Conservation (phyloP, 163 green algal genomes). For the Scenedesmus sp. region DNA sequence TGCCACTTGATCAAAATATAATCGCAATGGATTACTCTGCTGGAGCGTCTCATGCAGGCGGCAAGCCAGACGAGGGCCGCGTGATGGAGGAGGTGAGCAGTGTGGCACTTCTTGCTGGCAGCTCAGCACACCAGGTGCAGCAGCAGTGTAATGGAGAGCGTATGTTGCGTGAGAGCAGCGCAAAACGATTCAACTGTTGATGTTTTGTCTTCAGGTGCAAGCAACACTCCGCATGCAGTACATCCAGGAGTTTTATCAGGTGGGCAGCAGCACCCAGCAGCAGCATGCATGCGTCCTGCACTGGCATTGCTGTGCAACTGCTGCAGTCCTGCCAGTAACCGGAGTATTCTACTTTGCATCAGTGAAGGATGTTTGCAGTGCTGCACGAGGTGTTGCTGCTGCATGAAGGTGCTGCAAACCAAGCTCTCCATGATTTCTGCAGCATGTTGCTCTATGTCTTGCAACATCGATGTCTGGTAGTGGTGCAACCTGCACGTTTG, state of each 20-base stretch:
- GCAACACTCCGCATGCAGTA: constrained; percentile 65
- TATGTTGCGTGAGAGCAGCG: neutral
- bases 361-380: neutral
- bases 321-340: neutral
- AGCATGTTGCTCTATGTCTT: too few species aligned
- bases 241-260: constrained; percentile 77
- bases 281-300: neutral
- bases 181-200: neutral
- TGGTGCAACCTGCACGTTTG: neutral
- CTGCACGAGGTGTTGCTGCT: neutral
- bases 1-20: neutral
- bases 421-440: neutral
- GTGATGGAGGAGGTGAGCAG: constrained; percentile 47
- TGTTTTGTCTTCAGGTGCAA: constrained; percentile 59
- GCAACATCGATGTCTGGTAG: neutral
- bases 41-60: neutral
- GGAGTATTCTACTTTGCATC: neutral
- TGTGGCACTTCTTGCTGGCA: neutral
- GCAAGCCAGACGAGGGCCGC: constrained; percentile 23
- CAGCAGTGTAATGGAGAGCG: neutral
- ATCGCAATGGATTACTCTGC: constrained; percentile 6
- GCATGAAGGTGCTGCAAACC: neutral
- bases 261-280: constrained; percentile 31
- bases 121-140: neutral
- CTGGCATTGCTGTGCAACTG: neutral